Conservation (phyloP, 495 filamentous ascomycete species). For the Xylaria venustula region DNA sequence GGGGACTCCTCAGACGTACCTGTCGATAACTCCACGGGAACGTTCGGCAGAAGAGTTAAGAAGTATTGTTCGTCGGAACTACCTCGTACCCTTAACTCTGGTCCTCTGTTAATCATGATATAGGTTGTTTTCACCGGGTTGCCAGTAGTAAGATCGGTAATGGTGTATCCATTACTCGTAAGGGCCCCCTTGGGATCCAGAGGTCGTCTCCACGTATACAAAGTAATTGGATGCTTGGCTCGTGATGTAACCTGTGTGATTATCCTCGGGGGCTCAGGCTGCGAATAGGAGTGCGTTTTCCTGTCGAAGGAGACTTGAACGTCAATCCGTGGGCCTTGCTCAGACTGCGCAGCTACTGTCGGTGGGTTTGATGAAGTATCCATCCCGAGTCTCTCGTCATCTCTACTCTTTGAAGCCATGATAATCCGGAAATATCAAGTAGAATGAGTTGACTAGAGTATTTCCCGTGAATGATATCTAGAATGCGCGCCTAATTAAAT, state of each 20-base stretch:
- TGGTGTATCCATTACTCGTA: not conserved
- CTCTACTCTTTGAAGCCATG: not conserved
- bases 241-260: not conserved
- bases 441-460: no score
- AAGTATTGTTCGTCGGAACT: not conserved
- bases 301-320: not conserved
- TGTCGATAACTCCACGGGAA: conserved; percentile 1
- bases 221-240: not conserved
- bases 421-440: no score
- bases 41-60: not conserved
- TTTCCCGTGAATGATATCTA: not conserved
- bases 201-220: not conserved
- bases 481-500: no score
- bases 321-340: not conserved
- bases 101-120: not conserved
- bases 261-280: not conserved
- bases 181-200: not conserved
- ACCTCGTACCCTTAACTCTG: not conserved
- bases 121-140: not conserved
- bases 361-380: not conserved
- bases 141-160: not conserved
- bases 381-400: not conserved
- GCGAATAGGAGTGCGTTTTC: conserved; percentile 1
- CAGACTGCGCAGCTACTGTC: not conserved
- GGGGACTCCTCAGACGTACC: not conserved